A percentile compares a stretch with the other conserved stretches of the same genome.
phyloP scores from a whole-genome alignment of 176 grass and related monocot species.

The Oryza meyeriana region DNA sequence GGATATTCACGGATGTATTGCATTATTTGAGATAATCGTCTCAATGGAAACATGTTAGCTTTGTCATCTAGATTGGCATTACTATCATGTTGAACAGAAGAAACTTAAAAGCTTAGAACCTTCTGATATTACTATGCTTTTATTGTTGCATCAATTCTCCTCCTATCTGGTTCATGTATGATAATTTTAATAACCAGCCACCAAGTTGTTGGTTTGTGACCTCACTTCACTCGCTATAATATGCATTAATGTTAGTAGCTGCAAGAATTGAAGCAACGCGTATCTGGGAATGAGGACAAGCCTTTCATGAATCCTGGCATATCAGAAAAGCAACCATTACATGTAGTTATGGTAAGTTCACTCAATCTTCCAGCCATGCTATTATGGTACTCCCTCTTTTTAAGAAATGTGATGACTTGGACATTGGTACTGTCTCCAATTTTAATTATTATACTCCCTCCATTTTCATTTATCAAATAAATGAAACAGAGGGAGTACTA shows the following conservation, averaged over 20 bases:
- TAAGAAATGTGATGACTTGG: not conserved
- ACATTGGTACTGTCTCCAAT: not conserved
- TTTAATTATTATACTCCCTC: not conserved
- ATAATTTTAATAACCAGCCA: not conserved
- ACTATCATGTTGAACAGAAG: not conserved
- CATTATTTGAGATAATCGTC: not conserved
- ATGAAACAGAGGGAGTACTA: no score
- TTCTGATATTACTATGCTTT: not conserved
- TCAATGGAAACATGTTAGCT: not conserved
- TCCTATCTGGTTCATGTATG: conserved; percentile 8
- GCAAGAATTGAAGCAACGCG: conserved; percentile 94
- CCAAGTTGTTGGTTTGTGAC: not conserved
- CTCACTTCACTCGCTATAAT: conserved; percentile 33
- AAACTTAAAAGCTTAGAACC: not conserved
- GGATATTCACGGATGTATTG: not conserved
- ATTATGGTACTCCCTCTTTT: not conserved
- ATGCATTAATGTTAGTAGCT: conserved; percentile 84
- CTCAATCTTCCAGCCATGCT: not conserved
- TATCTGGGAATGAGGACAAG: conserved; percentile 78
- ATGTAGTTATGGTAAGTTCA: conserved; percentile 89
- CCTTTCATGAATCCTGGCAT: conserved; percentile 78
- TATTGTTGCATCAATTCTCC: not conserved
- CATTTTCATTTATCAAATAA: no score
- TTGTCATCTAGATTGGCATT: conserved; percentile 15
- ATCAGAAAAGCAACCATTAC: conserved; percentile 96